phyloP scores from a whole-genome alignment of 179 eudicot species.

The Beta corolliflora region DNA sequence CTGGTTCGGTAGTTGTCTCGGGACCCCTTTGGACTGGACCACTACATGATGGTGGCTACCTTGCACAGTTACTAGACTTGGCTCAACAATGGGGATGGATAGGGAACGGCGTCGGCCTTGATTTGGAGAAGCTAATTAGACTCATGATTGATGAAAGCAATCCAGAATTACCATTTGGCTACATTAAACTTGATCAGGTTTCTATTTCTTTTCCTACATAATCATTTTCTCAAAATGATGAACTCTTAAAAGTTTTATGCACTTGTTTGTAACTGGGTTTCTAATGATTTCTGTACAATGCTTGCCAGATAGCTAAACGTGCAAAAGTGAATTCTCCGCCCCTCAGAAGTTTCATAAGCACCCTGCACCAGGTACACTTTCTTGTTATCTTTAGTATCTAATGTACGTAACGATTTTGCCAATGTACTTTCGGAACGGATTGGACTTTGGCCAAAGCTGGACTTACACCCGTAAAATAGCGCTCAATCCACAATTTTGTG shows the following conservation, averaged over 20 bases:
- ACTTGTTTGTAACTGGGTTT: background rate
- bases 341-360: slow-evolving; percentile 45
- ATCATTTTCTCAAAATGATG: no score
- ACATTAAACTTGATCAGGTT: slow-evolving; percentile 80
- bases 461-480: no score
- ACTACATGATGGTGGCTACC: slow-evolving; percentile 63
- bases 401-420: background rate
- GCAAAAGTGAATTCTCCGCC: slow-evolving; percentile 87
- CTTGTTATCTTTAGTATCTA: background rate
- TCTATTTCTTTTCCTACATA: background rate
- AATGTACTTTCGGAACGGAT: no score
- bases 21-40: slow-evolving; percentile 99
- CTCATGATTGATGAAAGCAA: slow-evolving; percentile 90
- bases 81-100: slow-evolving; percentile 91
- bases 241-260: background rate
- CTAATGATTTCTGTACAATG: background rate
- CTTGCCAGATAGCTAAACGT: slow-evolving; percentile 68
- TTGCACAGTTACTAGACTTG: slow-evolving; percentile 62
- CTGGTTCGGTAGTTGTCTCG: slow-evolving; percentile 57
- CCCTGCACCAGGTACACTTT: slow-evolving; percentile 60
- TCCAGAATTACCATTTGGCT: slow-evolving; percentile 74
- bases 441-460: no score
- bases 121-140: slow-evolving; percentile 65
- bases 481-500: background rate
- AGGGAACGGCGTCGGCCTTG: slow-evolving; percentile 47